Evolutionary conservation across 2,329 filamentous ascomycete species (phyloP).

Genomic region (Diplodia mutila): DNA sequence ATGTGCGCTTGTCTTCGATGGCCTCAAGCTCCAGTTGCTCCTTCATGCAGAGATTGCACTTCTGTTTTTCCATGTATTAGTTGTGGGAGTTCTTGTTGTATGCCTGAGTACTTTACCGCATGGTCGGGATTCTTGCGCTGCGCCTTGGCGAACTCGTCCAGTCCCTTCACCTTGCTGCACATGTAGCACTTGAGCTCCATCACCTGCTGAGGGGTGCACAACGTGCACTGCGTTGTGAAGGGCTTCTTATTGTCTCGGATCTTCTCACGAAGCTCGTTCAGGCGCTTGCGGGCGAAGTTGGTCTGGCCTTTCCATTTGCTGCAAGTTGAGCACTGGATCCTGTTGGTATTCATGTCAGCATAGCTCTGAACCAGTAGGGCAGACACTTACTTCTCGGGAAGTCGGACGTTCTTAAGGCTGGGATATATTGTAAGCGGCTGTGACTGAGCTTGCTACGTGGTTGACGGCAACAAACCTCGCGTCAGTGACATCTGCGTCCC

Average conservation of each 20-base stretch:
- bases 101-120: slow-evolving; percentile 44
- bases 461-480: background rate
- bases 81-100: no score
- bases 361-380: no score
- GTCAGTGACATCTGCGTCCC: background rate
- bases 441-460: no score
- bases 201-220: slow-evolving; percentile 49
- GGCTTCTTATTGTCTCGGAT: slow-evolving; percentile 26
- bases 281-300: slow-evolving; percentile 54
- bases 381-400: slow-evolving; percentile 22
- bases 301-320: slow-evolving; percentile 42
- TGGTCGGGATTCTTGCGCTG: slow-evolving; percentile 52
- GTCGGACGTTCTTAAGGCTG: slow-evolving; percentile 1
- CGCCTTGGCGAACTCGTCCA: slow-evolving; percentile 55
- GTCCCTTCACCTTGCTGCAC: slow-evolving; percentile 51
- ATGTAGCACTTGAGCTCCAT: slow-evolving; percentile 54
- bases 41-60: slow-evolving; percentile 40
- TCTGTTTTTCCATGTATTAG: slow-evolving; percentile 27
- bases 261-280: slow-evolving; percentile 39
- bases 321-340: slow-evolving; percentile 54
- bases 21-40: slow-evolving; percentile 29
- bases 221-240: slow-evolving; percentile 44
- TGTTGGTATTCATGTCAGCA: slow-evolving; percentile 29
- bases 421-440: background rate
- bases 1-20: background rate